These are phyloP conservation scores for Capsella bursapastoris DNA, from an alignment of 345 rosid genomes.

Conservation along the genomic window DNA sequence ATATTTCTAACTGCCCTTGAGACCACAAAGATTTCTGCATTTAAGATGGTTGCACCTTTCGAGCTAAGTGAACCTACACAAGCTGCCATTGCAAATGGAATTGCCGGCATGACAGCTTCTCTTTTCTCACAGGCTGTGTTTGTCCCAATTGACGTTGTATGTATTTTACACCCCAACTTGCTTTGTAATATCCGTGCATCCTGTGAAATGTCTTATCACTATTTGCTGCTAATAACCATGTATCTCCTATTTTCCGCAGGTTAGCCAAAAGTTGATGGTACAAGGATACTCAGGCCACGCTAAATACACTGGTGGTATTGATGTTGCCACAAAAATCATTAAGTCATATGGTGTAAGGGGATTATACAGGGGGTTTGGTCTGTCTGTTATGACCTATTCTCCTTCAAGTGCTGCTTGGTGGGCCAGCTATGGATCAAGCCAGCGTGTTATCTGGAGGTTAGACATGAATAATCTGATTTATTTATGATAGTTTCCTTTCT, in stretches of 20 bases:
- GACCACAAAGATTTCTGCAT: constrained; percentile 82
- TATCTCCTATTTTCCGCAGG: constrained; percentile 51
- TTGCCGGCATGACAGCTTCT: constrained; percentile 93
- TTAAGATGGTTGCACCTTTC: constrained; percentile 68
- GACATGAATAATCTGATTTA: constrained; percentile 24
- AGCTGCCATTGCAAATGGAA: constrained; percentile 93
- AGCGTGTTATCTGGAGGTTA: constrained; percentile 94
- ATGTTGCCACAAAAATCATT: constrained; percentile 83
- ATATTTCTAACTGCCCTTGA: constrained; percentile 87
- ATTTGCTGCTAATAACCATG: constrained; percentile 3
- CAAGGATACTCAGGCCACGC: constrained; percentile 97
- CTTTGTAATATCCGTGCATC: constrained; percentile 1
- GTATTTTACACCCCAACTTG: constrained; percentile 22
- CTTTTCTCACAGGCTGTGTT: constrained; percentile 85
- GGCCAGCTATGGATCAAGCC: constrained; percentile 98
- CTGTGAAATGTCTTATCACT: constrained; percentile 12
- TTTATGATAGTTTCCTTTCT: background rate
- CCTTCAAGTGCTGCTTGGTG: constrained; percentile 99
- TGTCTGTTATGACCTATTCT: constrained; percentile 90
- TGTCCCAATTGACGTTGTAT: constrained; percentile 95
- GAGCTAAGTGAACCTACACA: constrained; percentile 73
- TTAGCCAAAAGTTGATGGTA: constrained; percentile 98
- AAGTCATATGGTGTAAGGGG: constrained; percentile 85
- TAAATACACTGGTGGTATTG: constrained; percentile 85
- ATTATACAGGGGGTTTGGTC: constrained; percentile 91